These are phyloP conservation scores for Thalassiosira livingstoniorum DNA, from an alignment of 352 stramenopile species.

Conservation along the genomic window DNA sequence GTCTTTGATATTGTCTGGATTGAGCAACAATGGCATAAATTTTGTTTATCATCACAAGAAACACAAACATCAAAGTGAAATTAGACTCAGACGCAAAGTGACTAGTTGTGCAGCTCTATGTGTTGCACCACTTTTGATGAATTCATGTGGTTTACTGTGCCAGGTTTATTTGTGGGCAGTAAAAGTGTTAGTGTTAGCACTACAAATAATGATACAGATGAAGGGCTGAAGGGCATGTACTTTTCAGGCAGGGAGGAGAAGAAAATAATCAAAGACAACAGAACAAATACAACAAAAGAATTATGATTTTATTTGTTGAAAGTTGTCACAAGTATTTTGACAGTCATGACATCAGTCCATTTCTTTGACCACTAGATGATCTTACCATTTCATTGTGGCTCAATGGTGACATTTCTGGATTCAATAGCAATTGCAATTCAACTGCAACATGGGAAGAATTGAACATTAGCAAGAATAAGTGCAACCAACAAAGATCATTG, in stretches of 20 bases:
- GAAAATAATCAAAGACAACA: background rate
- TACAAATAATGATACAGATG: background rate
- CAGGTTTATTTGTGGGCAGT: background rate
- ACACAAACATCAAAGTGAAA: background rate
- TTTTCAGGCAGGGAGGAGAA: background rate
- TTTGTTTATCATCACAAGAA: background rate
- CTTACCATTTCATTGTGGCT: constrained; percentile 5
- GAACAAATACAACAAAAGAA: constrained; percentile 13
- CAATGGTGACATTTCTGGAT: constrained; percentile 17
- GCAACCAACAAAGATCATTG: constrained; percentile 17
- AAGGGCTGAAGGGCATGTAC: background rate
- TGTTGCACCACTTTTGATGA: background rate
- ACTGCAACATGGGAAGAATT: constrained; percentile 62
- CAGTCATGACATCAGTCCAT: background rate
- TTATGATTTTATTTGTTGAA: constrained; percentile 2
- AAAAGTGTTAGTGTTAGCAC: no score
- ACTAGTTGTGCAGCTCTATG: background rate
- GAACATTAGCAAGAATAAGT: constrained; percentile 31
- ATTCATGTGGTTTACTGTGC: background rate
- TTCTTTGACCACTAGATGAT: background rate
- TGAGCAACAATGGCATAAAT: background rate
- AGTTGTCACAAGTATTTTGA: background rate
- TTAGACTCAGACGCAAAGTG: background rate
- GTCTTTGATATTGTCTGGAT: background rate
- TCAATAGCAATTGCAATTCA: background rate